A percentile compares a stretch with the other conserved stretches of the same genome.
These are phyloP conservation scores for Pythium guiyangense DNA, from an alignment of 352 stramenopile genomes.

Conservation along the genomic window DNA sequence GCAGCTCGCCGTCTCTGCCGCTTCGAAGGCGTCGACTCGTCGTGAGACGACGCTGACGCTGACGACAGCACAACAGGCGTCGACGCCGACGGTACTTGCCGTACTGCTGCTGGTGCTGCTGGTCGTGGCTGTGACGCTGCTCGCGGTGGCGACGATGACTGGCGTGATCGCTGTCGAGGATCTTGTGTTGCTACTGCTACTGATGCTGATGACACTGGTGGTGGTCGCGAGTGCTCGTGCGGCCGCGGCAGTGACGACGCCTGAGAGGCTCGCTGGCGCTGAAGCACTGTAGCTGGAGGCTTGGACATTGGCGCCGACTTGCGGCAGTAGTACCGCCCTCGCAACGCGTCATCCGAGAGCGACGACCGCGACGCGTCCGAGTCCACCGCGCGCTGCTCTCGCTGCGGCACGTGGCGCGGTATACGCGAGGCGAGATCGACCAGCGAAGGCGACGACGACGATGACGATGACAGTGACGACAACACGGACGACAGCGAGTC, in stretches of 20 bases:
- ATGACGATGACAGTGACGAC: constrained; percentile 31
- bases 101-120: neutral
- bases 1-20: neutral
- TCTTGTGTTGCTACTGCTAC: no score
- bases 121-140: neutral
- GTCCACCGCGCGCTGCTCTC: neutral
- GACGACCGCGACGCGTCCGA: neutral
- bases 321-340: constrained; percentile 2
- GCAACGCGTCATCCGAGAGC: neutral
- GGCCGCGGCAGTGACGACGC: neutral
- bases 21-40: neutral
- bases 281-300: neutral
- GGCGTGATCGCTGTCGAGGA: neutral
- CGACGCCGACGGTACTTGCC: neutral
- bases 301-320: constrained; percentile 3
- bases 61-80: no score
- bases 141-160: neutral
- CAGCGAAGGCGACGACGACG: constrained; percentile 37
- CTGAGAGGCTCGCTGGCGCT: neutral
- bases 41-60: neutral
- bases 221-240: no score
- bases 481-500: constrained; percentile 46
- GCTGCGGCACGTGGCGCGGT: no score
- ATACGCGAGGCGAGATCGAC: no score
- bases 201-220: no score